A percentile compares a stretch with the other conserved stretches of the same genome.
These are phyloP conservation scores for Pseudohalonectria lignicola DNA, from an alignment of 2,329 filamentous ascomycete genomes.

Conservation along the genomic window DNA sequence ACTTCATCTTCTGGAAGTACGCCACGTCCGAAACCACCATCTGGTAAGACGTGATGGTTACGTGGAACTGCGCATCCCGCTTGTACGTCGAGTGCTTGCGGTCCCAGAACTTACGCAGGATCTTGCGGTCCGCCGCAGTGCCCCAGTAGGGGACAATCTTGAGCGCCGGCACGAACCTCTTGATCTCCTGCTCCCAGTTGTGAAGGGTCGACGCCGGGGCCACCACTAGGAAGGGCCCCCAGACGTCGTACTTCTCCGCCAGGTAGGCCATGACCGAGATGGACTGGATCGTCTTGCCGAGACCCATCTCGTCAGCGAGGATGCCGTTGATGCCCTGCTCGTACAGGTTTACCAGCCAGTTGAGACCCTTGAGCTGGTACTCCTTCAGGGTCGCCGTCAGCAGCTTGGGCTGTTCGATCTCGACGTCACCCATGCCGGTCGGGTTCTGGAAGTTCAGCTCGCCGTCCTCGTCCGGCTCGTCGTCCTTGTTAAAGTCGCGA, in stretches of 20 bases:
- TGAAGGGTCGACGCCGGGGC: constrained; percentile 92
- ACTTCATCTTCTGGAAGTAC: constrained; percentile 98
- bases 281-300: constrained; percentile 96
- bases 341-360: constrained; percentile 98
- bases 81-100: constrained; percentile 94
- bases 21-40: constrained; percentile 90
- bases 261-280: constrained; percentile 99
- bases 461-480: constrained; percentile 67
- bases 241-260: constrained; percentile 93
- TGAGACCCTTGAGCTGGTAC: constrained; percentile 97
- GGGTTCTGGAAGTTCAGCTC: constrained; percentile 99
- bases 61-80: constrained; percentile 88
- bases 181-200: constrained; percentile 99
- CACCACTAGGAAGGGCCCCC: constrained; percentile 95
- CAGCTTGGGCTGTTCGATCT: constrained; percentile 89
- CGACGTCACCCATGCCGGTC: constrained; percentile 84
- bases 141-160: constrained; percentile 98
- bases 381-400: constrained; percentile 92
- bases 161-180: constrained; percentile 85
- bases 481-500: constrained; percentile 75
- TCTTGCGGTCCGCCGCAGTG: constrained; percentile 84
- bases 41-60: constrained; percentile 94
- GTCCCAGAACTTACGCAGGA: constrained; percentile 98
- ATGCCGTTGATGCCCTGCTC: constrained; percentile 99
- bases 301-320: constrained; percentile 97